These are phyloP conservation scores for Trypethelium eluteriae DNA, from an alignment of 495 filamentous ascomycete genomes.

Conservation along the genomic window DNA sequence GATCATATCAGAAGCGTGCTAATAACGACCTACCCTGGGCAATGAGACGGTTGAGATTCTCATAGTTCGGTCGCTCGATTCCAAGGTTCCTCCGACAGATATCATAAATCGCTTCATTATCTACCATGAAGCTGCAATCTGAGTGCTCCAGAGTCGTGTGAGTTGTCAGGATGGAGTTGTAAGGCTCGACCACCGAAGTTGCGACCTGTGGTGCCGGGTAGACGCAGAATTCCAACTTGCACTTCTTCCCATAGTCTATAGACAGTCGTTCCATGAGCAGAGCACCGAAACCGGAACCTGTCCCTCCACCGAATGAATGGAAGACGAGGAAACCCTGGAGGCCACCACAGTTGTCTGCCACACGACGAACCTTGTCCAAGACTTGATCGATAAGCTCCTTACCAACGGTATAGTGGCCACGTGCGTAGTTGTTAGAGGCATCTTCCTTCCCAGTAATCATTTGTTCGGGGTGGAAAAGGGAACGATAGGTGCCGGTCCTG, in stretches of 20 bases:
- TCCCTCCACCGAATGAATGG: conserved; percentile 99
- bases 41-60: conserved; percentile 97
- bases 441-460: conserved; percentile 99
- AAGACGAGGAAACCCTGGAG: conserved; percentile 98
- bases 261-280: conserved; percentile 96
- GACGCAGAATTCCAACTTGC: conserved; percentile 98
- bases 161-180: conserved; percentile 98
- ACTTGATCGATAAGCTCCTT: conserved; percentile 98
- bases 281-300: conserved; percentile 95
- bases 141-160: conserved; percentile 99
- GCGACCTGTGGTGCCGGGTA: conserved; percentile 96
- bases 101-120: conserved; percentile 99
- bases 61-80: conserved; percentile 92
- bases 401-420: conserved; percentile 97
- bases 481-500: conserved; percentile 91
- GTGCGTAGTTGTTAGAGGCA: conserved; percentile 98
- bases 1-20: background rate
- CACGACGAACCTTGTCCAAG: conserved; percentile 88
- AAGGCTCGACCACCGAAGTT: conserved; percentile 96
- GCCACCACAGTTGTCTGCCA: conserved; percentile 93
- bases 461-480: conserved; percentile 94
- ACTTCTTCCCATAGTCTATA: conserved; percentile 98
- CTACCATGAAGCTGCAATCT: conserved; percentile 99
- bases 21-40: conserved; percentile 62
- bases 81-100: conserved; percentile 96